Base-by-base conservation (phyloP, 2,329 filamentous ascomycete species). In the Fusarium protoensiforme region DNA sequence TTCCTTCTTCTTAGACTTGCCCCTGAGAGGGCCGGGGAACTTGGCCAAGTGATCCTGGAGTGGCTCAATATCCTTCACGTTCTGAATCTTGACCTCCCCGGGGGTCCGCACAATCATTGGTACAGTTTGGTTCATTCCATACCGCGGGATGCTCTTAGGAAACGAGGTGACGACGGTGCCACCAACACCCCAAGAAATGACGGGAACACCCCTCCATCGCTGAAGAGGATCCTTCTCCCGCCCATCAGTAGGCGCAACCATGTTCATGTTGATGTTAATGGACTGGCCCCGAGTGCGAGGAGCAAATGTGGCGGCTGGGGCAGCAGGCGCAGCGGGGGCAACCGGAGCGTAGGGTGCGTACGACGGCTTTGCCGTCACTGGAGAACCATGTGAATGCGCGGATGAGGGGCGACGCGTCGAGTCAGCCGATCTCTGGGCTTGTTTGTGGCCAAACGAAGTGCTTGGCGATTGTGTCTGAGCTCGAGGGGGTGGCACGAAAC, bases 1-100 rank as follows among this genome's bases (percentile, higher is more conserved):
- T 63, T 99, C 96, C 85, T 98, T 99, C 87, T 99, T 99, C 87
- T 98, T 98, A 2, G 92, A 91, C 80, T 98, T 98, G 43, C 91
- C 89, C 81, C 93, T 95, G 31, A 99, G 85, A 4, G 97, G 96
- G 0, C 96, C 96, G 0, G 96, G 96, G 78, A 98, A 98, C 75
- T 92, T 94, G 20, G 90, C 88, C 57, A 96, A 84, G 3, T 91
- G 89, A 36, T 96, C 94, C 27, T 90, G 86, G 10, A 95, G 84
- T 6, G 93, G 91, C 51, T 94, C 85, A 33, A 94, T 86, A 48
- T 95, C 91, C 79, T 93, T 96, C 70, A 94, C 88, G 75, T 89
- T 92, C 70, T 91, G 89, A n/a, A 96, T 85, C 76, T 92, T 94
- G 27, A 98, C 90, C 75, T 96, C 93, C 3, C 96, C 96, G 20